A percentile compares a stretch with the other conserved stretches of the same genome.
phyloP scores from a whole-genome alignment of 768 basidiomycete genomes.

The Termitomyces sp. region DNA sequence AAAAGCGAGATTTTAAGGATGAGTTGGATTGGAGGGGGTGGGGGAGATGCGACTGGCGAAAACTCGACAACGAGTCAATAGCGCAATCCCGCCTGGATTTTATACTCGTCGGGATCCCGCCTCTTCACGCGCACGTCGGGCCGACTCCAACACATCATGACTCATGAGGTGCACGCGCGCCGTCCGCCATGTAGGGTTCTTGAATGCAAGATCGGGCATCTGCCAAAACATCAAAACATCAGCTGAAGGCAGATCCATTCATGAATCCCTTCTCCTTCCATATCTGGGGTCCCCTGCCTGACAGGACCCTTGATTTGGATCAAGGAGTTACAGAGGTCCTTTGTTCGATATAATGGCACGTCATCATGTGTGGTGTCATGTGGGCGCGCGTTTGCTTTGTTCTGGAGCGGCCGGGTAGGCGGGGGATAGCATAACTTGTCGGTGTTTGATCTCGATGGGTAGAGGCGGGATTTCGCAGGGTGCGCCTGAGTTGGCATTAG shows the following conservation, averaged over 20 bases:
- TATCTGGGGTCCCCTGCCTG: neutral
- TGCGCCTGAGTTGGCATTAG: no score
- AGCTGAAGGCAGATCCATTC: neutral
- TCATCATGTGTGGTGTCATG: no score
- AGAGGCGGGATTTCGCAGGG: no score
- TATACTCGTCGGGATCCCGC: neutral
- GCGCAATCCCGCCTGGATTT: neutral
- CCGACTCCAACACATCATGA: neutral
- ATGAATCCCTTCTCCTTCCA: neutral
- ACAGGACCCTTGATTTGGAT: neutral
- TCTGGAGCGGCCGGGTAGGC: no score
- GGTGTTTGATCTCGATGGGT: no score
- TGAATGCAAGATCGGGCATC: neutral
- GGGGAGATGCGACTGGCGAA: neutral
- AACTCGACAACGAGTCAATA: neutral
- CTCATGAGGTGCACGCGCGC: neutral
- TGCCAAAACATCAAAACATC: neutral
- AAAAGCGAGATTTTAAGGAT: neutral
- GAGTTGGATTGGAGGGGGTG: neutral
- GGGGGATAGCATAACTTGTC: no score
- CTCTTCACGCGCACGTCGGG: neutral
- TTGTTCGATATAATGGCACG: neutral
- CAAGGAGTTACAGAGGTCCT: neutral
- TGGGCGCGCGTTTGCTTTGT: no score
- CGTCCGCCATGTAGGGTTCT: neutral